These are phyloP conservation scores for Globisporangium irregulare DNA, from an alignment of 352 stramenopile genomes.

Conservation along the genomic window DNA sequence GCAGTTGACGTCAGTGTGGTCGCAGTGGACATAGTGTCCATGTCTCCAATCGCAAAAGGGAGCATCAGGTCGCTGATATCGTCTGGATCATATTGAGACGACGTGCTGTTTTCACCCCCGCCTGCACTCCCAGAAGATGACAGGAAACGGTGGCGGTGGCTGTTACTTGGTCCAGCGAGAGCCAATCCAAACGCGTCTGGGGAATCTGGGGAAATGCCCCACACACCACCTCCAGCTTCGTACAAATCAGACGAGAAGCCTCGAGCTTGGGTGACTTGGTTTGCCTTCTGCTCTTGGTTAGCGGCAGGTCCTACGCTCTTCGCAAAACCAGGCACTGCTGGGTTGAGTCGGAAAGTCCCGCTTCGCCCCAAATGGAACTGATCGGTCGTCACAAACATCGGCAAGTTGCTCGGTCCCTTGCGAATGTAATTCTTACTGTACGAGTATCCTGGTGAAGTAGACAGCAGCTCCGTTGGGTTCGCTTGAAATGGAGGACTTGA, in stretches of 20 bases:
- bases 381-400: constrained; percentile 61
- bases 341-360: constrained; percentile 6
- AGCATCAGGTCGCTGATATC: constrained; percentile 46
- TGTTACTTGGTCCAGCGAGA: constrained; percentile 29
- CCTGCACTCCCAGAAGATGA: constrained; percentile 27
- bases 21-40: constrained; percentile 28
- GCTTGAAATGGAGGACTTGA: constrained; percentile 64
- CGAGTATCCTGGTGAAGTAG: constrained; percentile 67
- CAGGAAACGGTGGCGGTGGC: constrained; percentile 40
- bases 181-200: constrained; percentile 62
- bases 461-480: constrained; percentile 66
- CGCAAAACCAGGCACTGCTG: constrained; percentile 3
- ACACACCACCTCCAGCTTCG: constrained; percentile 50
- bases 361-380: constrained; percentile 33
- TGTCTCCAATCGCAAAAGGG: constrained; percentile 63
- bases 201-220: constrained; percentile 67
- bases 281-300: constrained; percentile 2
- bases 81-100: constrained; percentile 20
- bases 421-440: constrained; percentile 68
- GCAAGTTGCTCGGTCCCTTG: constrained; percentile 38
- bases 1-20: constrained; percentile 48
- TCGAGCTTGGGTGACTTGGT: constrained; percentile 25
- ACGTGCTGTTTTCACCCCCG: constrained; percentile 18
- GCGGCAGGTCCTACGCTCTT: constrained; percentile 19
- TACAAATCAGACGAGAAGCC: constrained; percentile 64